These are phyloP conservation scores for Aureoboletus auriporus DNA, from an alignment of 768 basidiomycete genomes.

Conservation along the genomic window DNA sequence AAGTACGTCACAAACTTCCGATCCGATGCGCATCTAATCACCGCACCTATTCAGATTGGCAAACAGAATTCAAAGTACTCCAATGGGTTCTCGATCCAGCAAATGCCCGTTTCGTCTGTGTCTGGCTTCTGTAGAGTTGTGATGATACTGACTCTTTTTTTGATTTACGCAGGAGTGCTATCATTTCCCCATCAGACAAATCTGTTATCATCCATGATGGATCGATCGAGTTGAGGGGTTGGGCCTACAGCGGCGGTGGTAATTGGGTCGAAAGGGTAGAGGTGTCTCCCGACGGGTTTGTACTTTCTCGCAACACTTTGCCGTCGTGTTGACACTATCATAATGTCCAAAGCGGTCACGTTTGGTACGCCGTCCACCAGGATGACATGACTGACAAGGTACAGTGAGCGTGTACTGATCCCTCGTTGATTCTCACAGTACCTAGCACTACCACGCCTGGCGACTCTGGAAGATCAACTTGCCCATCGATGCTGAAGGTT, in stretches of 20 bases:
- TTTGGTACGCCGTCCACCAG: constrained; percentile 15
- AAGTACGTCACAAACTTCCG: constrained; percentile 32
- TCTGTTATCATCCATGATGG: constrained; percentile 47
- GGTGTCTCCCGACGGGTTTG: constrained; percentile 31
- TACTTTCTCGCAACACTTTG: neutral
- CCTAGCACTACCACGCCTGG: constrained; percentile 53
- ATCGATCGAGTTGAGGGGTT: constrained; percentile 39
- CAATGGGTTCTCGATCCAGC: constrained; percentile 53
- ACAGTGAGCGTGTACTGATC: neutral
- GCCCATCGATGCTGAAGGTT: constrained; percentile 52
- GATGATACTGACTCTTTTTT: neutral
- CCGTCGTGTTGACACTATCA: neutral
- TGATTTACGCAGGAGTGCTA: constrained; percentile 8
- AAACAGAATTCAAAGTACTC: constrained; percentile 52
- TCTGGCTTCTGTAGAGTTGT: neutral
- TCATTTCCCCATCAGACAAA: constrained; percentile 30
- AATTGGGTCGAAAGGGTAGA: constrained; percentile 58
- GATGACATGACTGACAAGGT: constrained; percentile 16
- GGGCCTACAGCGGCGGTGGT: constrained; percentile 45
- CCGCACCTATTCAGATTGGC: constrained; percentile 12
- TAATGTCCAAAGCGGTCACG: constrained; percentile 6
- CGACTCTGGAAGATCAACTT: constrained; percentile 49
- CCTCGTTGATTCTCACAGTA: constrained; percentile 6
- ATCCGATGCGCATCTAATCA: neutral
- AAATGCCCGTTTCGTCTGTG: constrained; percentile 56